phyloP scores from a whole-genome alignment of 1,284 basidiomycete species.

The Malassezia dermatis region DNA sequence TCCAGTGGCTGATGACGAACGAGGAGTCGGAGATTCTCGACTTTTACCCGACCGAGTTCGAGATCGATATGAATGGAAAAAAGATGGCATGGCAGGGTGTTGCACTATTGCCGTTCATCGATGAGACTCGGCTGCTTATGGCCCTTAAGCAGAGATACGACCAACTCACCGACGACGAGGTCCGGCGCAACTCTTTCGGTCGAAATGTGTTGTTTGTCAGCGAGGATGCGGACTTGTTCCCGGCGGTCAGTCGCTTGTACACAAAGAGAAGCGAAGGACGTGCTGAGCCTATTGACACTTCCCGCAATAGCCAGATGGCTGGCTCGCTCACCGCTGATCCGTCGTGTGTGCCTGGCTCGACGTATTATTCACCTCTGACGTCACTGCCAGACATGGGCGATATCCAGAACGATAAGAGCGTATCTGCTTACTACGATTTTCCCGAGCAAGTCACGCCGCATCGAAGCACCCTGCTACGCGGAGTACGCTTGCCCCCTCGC shows the following conservation, averaged over 20 bases:
- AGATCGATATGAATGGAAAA: constrained; percentile 99
- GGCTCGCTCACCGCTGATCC: constrained; percentile 74
- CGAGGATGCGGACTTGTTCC: constrained; percentile 72
- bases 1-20: constrained; percentile 80
- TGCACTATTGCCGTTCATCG: constrained; percentile 89
- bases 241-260: constrained; percentile 72
- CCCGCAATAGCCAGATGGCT: constrained; percentile 65
- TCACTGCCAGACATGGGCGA: constrained; percentile 53
- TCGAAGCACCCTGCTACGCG: constrained; percentile 69
- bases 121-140: constrained; percentile 59
- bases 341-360: constrained; percentile 79
- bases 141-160: constrained; percentile 70
- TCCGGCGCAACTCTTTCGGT: constrained; percentile 73
- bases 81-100: constrained; percentile 99
- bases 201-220: constrained; percentile 74
- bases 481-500: constrained; percentile 58
- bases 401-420: constrained; percentile 71
- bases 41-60: constrained; percentile 84
- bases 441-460: constrained; percentile 77
- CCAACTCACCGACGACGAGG: constrained; percentile 69
- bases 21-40: constrained; percentile 85
- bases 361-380: constrained; percentile 66
- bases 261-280: constrained; percentile 61
- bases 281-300: constrained; percentile 57
- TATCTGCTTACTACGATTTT: constrained; percentile 81